These are phyloP conservation scores for Sugiyamaella floridensis DNA, from an alignment of 805 yeast species.

Conservation along the genomic window DNA sequence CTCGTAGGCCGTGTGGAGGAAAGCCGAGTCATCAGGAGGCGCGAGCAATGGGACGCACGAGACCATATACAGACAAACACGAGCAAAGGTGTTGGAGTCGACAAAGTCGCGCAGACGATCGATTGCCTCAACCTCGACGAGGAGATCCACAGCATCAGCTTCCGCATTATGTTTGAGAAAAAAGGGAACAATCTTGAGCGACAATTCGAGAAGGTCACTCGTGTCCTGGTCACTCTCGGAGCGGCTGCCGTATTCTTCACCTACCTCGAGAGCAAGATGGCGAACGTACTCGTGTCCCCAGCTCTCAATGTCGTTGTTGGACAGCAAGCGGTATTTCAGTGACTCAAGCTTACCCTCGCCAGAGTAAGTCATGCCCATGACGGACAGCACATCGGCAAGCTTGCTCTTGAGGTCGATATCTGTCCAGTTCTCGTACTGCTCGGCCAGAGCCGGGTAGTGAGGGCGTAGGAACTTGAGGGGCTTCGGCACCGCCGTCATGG, in stretches of 20 bases:
- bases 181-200: constrained; percentile 76
- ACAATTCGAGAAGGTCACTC: constrained; percentile 50
- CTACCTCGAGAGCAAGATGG: constrained; percentile 91
- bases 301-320: constrained; percentile 55
- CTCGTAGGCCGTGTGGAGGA: constrained; percentile 79
- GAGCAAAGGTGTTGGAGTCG: constrained; percentile 72
- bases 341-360: constrained; percentile 75
- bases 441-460: constrained; percentile 62
- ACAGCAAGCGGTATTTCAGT: constrained; percentile 65
- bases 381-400: constrained; percentile 85
- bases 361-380: constrained; percentile 89
- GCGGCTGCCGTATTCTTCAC: constrained; percentile 56
- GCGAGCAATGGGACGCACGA: constrained; percentile 95
- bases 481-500: constrained; percentile 99
- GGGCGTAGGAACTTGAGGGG: constrained; percentile 95
- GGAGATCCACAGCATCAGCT: constrained; percentile 94
- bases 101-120: constrained; percentile 77
- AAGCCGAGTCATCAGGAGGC: constrained; percentile 85
- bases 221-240: constrained; percentile 24
- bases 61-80: constrained; percentile 91
- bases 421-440: constrained; percentile 63
- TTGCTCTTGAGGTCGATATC: constrained; percentile 37
- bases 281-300: constrained; percentile 99
- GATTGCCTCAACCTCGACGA: constrained; percentile 82
- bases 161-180: constrained; percentile 94